Evolutionary conservation across 495 filamentous ascomycete species (phyloP).

Genomic region (Aspergillus olivimuriae): DNA sequence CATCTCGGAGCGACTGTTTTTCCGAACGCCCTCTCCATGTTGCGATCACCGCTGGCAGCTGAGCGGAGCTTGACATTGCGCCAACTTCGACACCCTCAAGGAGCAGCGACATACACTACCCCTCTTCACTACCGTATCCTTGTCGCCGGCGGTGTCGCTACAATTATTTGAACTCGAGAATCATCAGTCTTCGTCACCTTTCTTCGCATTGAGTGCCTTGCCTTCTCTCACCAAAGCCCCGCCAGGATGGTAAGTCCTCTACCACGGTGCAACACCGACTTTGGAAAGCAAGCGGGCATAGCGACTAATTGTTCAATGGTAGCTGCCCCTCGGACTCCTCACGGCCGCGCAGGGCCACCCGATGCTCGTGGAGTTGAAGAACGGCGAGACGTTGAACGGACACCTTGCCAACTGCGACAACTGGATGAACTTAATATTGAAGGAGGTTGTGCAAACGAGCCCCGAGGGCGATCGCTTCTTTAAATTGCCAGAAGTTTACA

Average conservation of each 20-base stretch:
- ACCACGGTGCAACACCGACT: too few relatives aligned
- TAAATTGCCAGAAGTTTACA: constrained; percentile 85
- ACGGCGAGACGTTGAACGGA: constrained; percentile 94
- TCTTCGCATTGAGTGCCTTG: too few relatives aligned
- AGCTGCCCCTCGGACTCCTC: constrained; percentile 90
- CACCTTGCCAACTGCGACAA: constrained; percentile 94
- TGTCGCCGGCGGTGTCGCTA: too few relatives aligned
- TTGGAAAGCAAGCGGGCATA: too few relatives aligned
- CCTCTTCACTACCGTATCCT: background rate
- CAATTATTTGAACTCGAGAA: too few relatives aligned
- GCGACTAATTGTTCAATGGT: too few relatives aligned
- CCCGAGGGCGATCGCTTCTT: constrained; percentile 92
- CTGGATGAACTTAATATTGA: constrained; percentile 98
- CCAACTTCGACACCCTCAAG: constrained; percentile 1
- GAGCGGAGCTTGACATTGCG: constrained; percentile 21
- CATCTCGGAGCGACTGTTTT: constrained; percentile 27
- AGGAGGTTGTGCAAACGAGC: constrained; percentile 96
- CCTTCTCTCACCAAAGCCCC: background rate
- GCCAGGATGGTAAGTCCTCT: constrained; percentile 4
- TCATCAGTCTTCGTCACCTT: too few relatives aligned
- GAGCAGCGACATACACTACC: background rate
- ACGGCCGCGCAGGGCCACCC: constrained; percentile 96
- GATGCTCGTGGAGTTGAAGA: constrained; percentile 99
- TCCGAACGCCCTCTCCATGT: constrained; percentile 22
- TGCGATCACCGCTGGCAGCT: constrained; percentile 22